Evolutionary conservation across 495 filamentous ascomycete species (phyloP), one percentile per base, ranked within the genome.

Genomic region (Aspergillus sclerotioniger): DNA sequence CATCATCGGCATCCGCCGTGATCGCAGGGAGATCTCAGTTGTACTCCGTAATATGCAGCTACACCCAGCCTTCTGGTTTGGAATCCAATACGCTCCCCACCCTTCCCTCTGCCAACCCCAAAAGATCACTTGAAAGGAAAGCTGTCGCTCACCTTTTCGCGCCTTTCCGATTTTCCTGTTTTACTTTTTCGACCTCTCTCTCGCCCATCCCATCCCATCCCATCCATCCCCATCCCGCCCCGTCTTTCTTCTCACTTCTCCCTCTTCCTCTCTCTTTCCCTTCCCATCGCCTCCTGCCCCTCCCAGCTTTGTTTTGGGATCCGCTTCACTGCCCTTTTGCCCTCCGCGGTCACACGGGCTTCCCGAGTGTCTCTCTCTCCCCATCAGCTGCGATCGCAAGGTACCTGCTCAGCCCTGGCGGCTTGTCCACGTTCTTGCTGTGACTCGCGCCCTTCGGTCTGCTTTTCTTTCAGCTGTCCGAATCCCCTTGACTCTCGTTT

Each of bases 351-450:
- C 33, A 35, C 25, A 16, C 12, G 19, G 16, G 20, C 35, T 15
- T 33, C 28, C 51, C 43, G 31, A 5, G 8, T 35, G 52, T 28
- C 17, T 46, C 33, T 32, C 49, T 51, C 52, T 54, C 29, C 43
- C 44, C 51, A 62, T 46, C 54, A 12, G 19, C 49, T 54, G 44
- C 53, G 31, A 49, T 55, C 44, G 53, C 17, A 66, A 68, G 59
- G 28, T 62, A 57, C 60, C 57, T 59, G 35, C 19, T 69, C 53
- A 64, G 71, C 68, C 69, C 71, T 73, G 72, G 71, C 32, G 71
- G 71, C 62, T 68, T 68, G 46, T 71, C 54, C 69, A 71, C 58
- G 60, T 68, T 61, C 70, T 64, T 54, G 61, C 64, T 56, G 47
- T 65, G 25, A 25, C 25, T 25, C 44, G 55, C 59, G 52, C 61